These are phyloP conservation scores for Thraustochytrium striatum DNA, from an alignment of 352 stramenopile genomes.

Conservation along the genomic window DNA sequence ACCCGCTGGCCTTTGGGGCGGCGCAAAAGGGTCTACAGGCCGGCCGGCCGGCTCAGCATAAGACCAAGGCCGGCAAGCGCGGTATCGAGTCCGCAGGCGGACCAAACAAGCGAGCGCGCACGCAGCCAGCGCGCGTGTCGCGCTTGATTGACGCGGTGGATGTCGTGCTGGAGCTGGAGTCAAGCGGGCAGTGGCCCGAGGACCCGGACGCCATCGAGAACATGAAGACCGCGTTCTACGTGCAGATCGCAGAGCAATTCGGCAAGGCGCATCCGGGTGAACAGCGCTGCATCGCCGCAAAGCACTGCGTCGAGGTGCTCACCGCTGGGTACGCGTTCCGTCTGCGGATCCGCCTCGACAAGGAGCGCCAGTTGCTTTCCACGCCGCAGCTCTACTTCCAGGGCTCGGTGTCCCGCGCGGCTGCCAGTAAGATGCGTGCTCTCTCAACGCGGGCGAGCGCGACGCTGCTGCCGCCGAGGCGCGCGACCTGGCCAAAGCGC, in stretches of 20 bases:
- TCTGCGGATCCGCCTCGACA: conserved; percentile 30
- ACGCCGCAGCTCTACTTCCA: background rate
- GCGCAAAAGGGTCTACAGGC: conserved; percentile 65
- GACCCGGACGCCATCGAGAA: conserved; percentile 70
- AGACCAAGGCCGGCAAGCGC: too few species aligned
- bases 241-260: conserved; percentile 73
- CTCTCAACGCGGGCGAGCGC: background rate
- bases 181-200: conserved; percentile 74
- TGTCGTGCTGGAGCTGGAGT: conserved; percentile 73
- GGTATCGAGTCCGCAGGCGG: too few species aligned
- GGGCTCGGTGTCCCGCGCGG: conserved; percentile 7
- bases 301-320: conserved; percentile 72
- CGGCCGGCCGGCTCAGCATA: too few species aligned
- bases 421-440: background rate
- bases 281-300: conserved; percentile 54
- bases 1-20: conserved; percentile 76
- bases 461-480: background rate
- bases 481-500: too few species aligned
- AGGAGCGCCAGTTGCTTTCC: background rate
- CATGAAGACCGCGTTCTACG: conserved; percentile 79
- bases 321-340: conserved; percentile 74
- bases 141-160: conserved; percentile 69
- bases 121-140: conserved; percentile 56
- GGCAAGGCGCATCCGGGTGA: conserved; percentile 68
- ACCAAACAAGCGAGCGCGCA: too few species aligned